phyloP scores from a whole-genome alignment of 2,329 filamentous ascomycete genomes.

The Exophiala alcalophila region DNA sequence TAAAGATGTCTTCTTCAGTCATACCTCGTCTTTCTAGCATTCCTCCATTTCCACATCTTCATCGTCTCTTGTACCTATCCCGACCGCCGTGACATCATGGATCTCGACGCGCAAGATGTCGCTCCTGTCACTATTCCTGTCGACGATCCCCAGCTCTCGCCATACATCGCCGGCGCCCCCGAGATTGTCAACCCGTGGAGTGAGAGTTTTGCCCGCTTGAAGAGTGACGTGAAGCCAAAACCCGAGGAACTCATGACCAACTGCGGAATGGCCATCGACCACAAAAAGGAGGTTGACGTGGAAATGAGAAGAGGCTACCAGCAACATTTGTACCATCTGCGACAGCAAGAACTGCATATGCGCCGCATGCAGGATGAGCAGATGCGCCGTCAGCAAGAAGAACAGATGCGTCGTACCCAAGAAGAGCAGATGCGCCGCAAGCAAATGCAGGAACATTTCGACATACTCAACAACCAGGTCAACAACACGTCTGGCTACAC shows the following conservation, averaged over 20 bases:
- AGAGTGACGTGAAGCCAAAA: not conserved
- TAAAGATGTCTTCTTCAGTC: not conserved
- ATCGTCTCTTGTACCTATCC: not conserved
- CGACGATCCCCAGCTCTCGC: too few species aligned
- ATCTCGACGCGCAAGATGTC: too few species aligned
- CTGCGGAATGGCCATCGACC: constrained; percentile 1
- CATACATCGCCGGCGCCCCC: not conserved
- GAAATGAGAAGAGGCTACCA: constrained; percentile 5
- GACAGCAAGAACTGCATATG: too few species aligned
- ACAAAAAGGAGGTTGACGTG: constrained; percentile 1
- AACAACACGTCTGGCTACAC: too few species aligned
- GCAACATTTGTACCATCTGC: not conserved
- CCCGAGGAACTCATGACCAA: constrained; percentile 12
- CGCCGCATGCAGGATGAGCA: too few species aligned
- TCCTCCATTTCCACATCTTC: not conserved
- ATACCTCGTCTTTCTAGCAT: not conserved
- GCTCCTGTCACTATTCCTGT: too few species aligned
- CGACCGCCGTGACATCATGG: not conserved
- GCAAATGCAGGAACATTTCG: too few species aligned
- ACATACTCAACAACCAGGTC: too few species aligned
- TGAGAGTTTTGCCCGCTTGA: constrained; percentile 2
- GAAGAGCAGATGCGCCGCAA: too few species aligned
- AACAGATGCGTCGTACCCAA: too few species aligned
- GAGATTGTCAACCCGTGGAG: constrained; percentile 2
- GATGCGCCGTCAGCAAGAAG: too few species aligned